These are phyloP conservation scores for Talaromyces sp. DNA, from an alignment of 2,329 filamentous ascomycete genomes.

Conservation along the genomic window DNA sequence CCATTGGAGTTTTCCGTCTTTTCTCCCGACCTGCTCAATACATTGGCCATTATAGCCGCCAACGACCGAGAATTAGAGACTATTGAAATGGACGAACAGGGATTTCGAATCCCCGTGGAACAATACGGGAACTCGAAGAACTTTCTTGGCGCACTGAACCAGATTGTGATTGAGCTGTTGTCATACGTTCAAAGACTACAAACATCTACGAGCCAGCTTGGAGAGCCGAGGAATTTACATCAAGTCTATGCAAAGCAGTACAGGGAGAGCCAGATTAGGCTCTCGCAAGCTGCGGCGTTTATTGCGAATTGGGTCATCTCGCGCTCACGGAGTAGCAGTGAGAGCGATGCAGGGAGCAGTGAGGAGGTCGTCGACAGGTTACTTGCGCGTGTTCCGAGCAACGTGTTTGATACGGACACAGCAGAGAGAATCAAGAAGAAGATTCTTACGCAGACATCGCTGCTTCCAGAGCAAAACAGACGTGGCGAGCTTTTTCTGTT, in stretches of 20 bases:
- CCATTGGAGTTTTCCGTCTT: slow-evolving; percentile 37
- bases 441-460: slow-evolving; percentile 26
- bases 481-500: slow-evolving; percentile 30
- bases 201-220: slow-evolving; percentile 19
- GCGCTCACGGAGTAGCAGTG: slow-evolving; percentile 21
- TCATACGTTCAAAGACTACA: slow-evolving; percentile 33
- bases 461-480: slow-evolving; percentile 21
- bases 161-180: slow-evolving; percentile 36
- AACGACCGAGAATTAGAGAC: slow-evolving; percentile 36
- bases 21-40: slow-evolving; percentile 38
- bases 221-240: slow-evolving; percentile 31
- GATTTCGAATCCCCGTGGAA: slow-evolving; percentile 21
- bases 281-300: slow-evolving; percentile 34
- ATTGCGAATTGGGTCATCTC: slow-evolving; percentile 35
- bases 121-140: slow-evolving; percentile 32
- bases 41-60: slow-evolving; percentile 34
- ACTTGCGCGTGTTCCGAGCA: slow-evolving; percentile 23
- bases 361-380: slow-evolving; percentile 24
- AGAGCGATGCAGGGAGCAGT: slow-evolving; percentile 18
- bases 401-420: slow-evolving; percentile 20
- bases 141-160: slow-evolving; percentile 34
- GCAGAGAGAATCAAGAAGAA: slow-evolving; percentile 18
- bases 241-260: slow-evolving; percentile 37
- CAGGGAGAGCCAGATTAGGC: slow-evolving; percentile 34
- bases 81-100: slow-evolving; percentile 24